Base-by-base conservation (phyloP, 805 yeast species). In the Candida ponderosae region DNA sequence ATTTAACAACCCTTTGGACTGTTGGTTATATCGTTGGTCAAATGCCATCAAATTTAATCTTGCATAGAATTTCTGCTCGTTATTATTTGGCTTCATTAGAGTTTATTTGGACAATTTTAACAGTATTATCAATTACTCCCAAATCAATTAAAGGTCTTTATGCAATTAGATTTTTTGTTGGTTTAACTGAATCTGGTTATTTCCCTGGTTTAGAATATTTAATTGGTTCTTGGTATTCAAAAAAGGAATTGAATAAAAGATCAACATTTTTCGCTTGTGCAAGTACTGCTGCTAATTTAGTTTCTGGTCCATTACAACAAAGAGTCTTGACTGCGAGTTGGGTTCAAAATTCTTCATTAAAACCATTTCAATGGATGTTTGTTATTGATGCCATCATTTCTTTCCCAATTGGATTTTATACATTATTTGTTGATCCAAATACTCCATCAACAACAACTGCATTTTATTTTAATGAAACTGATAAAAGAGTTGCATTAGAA, bases 21-120 rank as follows among this genome's bases (percentile, higher is more conserved):
- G 66, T 67, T 14, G 79, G 78, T 4, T 72, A 72, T 40, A 62
- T 70, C 31, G 47, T 73, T 33, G 76, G 76, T 3, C 72, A 66
- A 41, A 57, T 71, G 17, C 78, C 77, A 7, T 62, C 73, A 1
- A 64, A 64, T 31, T 45, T 58, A 40, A 51, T 71, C 15, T n/a
- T n/a, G n/a, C n/a, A n/a, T n/a, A n/a, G n/a, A n/a, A n/a, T n/a
- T n/a, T n/a, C n/a, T n/a, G n/a, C 73, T n/a, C 48, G 73, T 29
- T 65, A 54, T 40, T 70, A 65, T 40, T 48, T 72, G 31, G 73
- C 70, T 3, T 57, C 62, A 2, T 42, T 69, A 35, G 74, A 71
- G 44, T 33, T 70, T 14, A 34, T 57, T 8, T 72, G 77, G 77
- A 59, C 66, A 1, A 15, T 62, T 11, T 46, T 66, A 28, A 68